These are phyloP conservation scores for Trichoderma virens DNA, from an alignment of 495 filamentous ascomycete genomes.

Conservation along the genomic window DNA sequence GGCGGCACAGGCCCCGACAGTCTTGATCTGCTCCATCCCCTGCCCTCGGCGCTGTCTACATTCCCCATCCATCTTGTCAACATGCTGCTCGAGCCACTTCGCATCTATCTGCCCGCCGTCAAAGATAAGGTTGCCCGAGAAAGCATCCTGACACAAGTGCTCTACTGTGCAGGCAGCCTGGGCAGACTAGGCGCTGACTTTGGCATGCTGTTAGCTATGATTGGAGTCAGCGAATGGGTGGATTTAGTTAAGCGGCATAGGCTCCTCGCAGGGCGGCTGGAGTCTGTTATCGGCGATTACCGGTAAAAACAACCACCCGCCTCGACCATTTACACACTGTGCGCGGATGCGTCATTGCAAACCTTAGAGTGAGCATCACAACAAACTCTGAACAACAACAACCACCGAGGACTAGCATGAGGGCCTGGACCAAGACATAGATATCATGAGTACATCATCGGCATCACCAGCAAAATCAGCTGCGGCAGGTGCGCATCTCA, in stretches of 20 bases:
- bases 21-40: conserved; percentile 54
- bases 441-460: background rate
- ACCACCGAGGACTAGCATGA: background rate
- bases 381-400: background rate
- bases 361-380: background rate
- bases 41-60: conserved; percentile 71
- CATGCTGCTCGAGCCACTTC: conserved; percentile 70
- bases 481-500: background rate
- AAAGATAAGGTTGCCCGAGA: conserved; percentile 71
- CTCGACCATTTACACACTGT: background rate
- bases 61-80: conserved; percentile 83
- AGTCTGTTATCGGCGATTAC: conserved; percentile 63
- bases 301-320: background rate
- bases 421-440: background rate
- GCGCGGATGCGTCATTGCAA: background rate
- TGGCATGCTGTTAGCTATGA: conserved; percentile 70
- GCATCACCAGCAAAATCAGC: background rate
- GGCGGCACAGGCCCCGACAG: conserved; percentile 9
- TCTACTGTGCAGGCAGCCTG: conserved; percentile 92
- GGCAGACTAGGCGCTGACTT: conserved; percentile 91
- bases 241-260: conserved; percentile 86
- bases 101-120: conserved; percentile 74
- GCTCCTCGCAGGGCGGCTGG: conserved; percentile 74
- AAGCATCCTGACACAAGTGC: conserved; percentile 83
- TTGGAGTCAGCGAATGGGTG: conserved; percentile 73